Base-by-base conservation (phyloP, 441 rosid species). In the Brassica balearica region DNA sequence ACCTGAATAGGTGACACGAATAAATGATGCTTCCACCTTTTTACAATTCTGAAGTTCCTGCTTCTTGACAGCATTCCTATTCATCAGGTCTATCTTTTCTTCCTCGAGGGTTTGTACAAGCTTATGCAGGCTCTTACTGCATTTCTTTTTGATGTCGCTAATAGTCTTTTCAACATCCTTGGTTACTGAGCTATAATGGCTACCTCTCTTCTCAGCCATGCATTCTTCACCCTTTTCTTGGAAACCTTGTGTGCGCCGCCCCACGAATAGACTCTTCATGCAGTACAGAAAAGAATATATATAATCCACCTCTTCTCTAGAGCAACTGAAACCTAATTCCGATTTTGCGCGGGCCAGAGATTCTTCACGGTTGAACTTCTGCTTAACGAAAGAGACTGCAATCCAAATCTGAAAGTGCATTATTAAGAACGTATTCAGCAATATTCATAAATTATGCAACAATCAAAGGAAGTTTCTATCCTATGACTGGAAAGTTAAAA, bases 341-440 rank as follows among this genome's bases (percentile, higher is more conserved):
- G 86, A 76, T 82, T 85, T 88, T 65, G 96, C 97, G 65, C 84
- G 87, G 55, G 68, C 88, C 82, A 96, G 82, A 17, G 97, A 91
- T 82, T 86, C 92, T 82, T 80, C 87, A 79, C 72, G 90, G 80
- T 82, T 82, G 75, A 89, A 80, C 83, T 89, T 90, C 74, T 87
- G 77, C 90, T 88, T 89, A 77, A 83, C 79, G 85, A 91, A 74
- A 72, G 94, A 88, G 70, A 91, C 92, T 80, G 97, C 91, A 71
- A 82, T 89, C 98, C 82, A 79, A 79, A 34, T 63, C 82, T 79
- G 78, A 61, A 68, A 68, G 41, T 17, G 25, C 71, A 68, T 51
- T 51, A 53, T 36, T 12, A 53, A 67, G 34, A 34, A 11, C 17
- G 55, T 67, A 72, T 62, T 76, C 69, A 63, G 53, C 60, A 68